These are phyloP conservation scores for Neohortaea acidophila DNA, from an alignment of 495 filamentous ascomycete genomes.

Conservation along the genomic window DNA sequence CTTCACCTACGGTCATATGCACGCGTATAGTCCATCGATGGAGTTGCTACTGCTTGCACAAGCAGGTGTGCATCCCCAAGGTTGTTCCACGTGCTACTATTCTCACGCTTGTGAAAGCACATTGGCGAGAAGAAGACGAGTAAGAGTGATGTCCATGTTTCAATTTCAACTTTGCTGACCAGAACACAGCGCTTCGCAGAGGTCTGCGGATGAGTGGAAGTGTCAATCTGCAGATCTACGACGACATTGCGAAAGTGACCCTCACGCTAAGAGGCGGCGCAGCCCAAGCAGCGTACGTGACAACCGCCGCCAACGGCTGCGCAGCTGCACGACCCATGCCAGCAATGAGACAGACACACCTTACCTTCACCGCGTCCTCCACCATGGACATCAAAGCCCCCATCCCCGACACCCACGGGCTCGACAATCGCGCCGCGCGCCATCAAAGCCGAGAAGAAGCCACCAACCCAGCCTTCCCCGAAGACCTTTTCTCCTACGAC, in stretches of 20 bases:
- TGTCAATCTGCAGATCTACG: constrained; percentile 41
- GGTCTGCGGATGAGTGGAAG: constrained; percentile 30
- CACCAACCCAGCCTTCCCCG: constrained; percentile 37
- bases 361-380: constrained; percentile 34
- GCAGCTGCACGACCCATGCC: neutral
- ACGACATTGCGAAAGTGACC: constrained; percentile 40
- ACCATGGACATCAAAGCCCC: constrained; percentile 44
- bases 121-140: constrained; percentile 35
- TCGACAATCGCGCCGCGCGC: constrained; percentile 35
- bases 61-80: no score
- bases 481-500: constrained; percentile 37
- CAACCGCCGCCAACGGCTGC: neutral
- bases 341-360: constrained; percentile 15
- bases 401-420: constrained; percentile 42
- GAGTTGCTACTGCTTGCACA: no score
- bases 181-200: constrained; percentile 30
- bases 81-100: no score
- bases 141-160: constrained; percentile 6
- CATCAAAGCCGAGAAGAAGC: constrained; percentile 41
- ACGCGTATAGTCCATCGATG: no score
- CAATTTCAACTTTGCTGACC: neutral
- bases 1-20: no score
- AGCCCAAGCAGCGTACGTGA: constrained; percentile 27
- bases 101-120: no score
- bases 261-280: constrained; percentile 41